Evolutionary conservation across 352 stramenopile species (phyloP), one percentile per base, ranked within the genome.

Genomic region (Saprolegnia parasitica): DNA sequence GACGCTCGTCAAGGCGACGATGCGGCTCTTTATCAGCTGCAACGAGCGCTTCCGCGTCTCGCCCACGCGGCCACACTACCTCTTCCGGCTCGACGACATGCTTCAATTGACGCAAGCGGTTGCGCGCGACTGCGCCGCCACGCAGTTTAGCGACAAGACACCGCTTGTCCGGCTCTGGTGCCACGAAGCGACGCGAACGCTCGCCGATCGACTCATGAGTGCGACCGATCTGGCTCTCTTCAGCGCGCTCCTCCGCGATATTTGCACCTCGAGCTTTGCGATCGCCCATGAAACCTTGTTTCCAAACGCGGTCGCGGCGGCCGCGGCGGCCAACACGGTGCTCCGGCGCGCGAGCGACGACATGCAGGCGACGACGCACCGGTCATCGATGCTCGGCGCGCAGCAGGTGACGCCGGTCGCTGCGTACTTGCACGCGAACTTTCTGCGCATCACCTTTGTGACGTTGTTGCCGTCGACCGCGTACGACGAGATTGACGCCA

Each of bases 121-220:
- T 10, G 89, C 71, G 61, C 78, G 71, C 46, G 74, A 82, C 13
- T 70, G 74, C 20, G 77, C 70, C 9, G 66, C 77, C n/a, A 62
- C 72, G 1, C 35, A 83, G 6, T 46, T 81, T 4, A 66, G 73
- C 0, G 83, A 90, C 18, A 91, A 90, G 57, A 66, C 78, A 0
- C 40, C 70, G 4, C 46, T 91, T 0, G 78, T 81, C 56, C 80
- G 85, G 16, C 72, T 90, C 10, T 93, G 85, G 85, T 89, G 83
- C 63, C 85, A 93, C 57, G 85, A 93, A 71, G 80, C 73, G 11
- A 71, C 77, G 4, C 79, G 85, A 0, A 67, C 84, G 0, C 78
- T 89, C 20, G 74, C 78, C 13, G 85, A 93, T 61, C 73, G 78
- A 8, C 68, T 90, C 21, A 67, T 73, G 18, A 78, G 86, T 9